Evolutionary conservation across 2,329 filamentous ascomycete species (phyloP).

Genomic region (Phaeomoniella chlamydospora): DNA sequence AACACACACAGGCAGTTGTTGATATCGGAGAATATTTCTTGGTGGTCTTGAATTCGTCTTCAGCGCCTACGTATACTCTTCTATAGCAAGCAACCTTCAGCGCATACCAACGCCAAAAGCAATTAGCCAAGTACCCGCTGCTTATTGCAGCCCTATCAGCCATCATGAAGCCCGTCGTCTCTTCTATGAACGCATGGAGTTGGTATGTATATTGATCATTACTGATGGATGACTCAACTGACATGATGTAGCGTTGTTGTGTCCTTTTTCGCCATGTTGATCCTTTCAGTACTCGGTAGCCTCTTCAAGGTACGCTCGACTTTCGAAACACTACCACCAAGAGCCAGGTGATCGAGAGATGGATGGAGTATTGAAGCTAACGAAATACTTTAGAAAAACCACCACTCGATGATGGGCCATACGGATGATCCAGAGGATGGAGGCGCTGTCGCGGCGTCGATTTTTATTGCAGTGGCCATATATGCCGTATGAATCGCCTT

Average conservation of each 20-base stretch:
- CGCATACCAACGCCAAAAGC: no score
- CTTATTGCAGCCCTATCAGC: constrained; percentile 9
- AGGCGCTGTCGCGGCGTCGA: constrained; percentile 63
- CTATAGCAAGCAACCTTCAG: no score
- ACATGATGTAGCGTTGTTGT: constrained; percentile 49
- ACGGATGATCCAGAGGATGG: constrained; percentile 57
- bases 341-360: not conserved
- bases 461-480: constrained; percentile 78
- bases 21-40: no score
- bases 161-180: constrained; percentile 88
- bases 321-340: constrained; percentile 2
- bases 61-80: no score
- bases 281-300: constrained; percentile 49
- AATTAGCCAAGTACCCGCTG: not conserved
- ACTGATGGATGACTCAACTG: not conserved
- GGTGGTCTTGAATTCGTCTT: no score
- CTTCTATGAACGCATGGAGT: constrained; percentile 85
- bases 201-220: constrained; percentile 50
- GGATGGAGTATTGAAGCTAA: not conserved
- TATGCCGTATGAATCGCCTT: constrained; percentile 56
- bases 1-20: no score
- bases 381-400: constrained; percentile 35
- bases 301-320: constrained; percentile 52
- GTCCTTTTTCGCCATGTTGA: constrained; percentile 50
- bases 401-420: constrained; percentile 72